Percentiles rank a stretch among this genome's conserved stretches.
Evolutionary conservation across 2,329 filamentous ascomycete species (phyloP).

Genomic region (Sordariomycetes sp.): DNA sequence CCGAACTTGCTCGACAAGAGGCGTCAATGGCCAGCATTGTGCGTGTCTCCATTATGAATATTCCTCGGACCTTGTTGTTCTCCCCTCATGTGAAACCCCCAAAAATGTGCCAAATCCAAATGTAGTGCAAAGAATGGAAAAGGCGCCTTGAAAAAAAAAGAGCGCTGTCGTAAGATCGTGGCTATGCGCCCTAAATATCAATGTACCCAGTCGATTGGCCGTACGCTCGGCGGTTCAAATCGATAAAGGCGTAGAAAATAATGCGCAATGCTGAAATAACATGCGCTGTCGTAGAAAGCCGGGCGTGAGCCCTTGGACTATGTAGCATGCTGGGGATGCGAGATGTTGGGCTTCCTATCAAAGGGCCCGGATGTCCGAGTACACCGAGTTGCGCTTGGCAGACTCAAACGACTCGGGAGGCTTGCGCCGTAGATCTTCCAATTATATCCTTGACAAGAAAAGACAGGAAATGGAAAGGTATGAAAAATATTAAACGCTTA

Average conservation of each 20-base stretch:
- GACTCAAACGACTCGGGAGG: background rate
- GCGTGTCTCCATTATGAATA: background rate
- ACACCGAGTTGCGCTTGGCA: background rate
- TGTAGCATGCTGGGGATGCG: conserved; percentile 4
- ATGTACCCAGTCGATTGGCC: too few species aligned
- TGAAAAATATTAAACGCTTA: conserved; percentile 3
- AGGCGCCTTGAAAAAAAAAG: background rate
- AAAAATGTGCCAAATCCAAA: too few species aligned
- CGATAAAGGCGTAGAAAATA: background rate
- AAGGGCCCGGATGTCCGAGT: background rate
- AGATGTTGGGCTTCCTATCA: background rate
- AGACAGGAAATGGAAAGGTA: background rate
- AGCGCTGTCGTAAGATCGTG: too few species aligned
- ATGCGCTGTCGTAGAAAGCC: background rate
- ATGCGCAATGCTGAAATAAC: background rate
- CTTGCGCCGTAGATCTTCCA: conserved; percentile 3
- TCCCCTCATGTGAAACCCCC: too few species aligned
- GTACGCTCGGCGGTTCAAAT: background rate
- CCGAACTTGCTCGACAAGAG: too few species aligned
- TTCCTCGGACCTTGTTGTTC: background rate
- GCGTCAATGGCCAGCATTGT: too few species aligned
- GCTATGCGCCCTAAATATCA: too few species aligned
- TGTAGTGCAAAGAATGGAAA: background rate
- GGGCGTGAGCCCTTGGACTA: conserved; percentile 5
- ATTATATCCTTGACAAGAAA: background rate